Evolutionary conservation across 2,329 filamentous ascomycete species (phyloP), one percentile per base, ranked within the genome.

Genomic region (Neofusicoccum parvum): DNA sequence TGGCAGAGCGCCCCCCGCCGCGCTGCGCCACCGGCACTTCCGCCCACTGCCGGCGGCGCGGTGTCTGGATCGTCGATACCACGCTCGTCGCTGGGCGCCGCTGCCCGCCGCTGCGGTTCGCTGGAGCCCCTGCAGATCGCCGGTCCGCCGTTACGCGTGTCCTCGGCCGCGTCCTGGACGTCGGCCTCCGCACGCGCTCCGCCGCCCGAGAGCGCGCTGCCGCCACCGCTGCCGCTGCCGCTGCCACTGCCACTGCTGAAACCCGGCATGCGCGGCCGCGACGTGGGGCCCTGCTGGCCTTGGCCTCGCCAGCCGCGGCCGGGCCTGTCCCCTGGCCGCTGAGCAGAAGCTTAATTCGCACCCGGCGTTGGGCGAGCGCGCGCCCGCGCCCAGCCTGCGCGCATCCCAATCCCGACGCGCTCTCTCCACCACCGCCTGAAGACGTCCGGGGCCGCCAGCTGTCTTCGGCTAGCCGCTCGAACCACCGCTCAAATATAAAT

Each of bases 371-470:
- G 32, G 49, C 45, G 20, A 34, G 36, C n/a, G 20, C 23, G 43
- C 48, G 48, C 48, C 48, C 36, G 43, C 41, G 41, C 62, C 62
- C 41, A 64, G 62, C 41, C 62, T 64, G 62, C 62, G 51, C 49
- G 46, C 46, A 41, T 64, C 62, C 62, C 50, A 54, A 64, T 56
- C n/a, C 62, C 50, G 43, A 15, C 27, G 32, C 23, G 17, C 37
- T 56, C 62, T 64, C 62, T 64, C 62, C 62, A 64, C 62, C 62
- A 54, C 51, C 39, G 41, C 50, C 41, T 56, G 62, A 54, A 48
- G 50, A 48, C 10, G 9, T 46, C 60, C 37, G 53, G 60, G 60
- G 48, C 46, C 59, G 36, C 39, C 39, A n/a, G 46, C 59, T 46
- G 36, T n/a, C 36, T n/a, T 39, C 14, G 60, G 60, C 48, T 45